Evolutionary conservation across 1,284 basidiomycete genomes (phyloP).

Genomic region (Macrocybe sp.): DNA sequence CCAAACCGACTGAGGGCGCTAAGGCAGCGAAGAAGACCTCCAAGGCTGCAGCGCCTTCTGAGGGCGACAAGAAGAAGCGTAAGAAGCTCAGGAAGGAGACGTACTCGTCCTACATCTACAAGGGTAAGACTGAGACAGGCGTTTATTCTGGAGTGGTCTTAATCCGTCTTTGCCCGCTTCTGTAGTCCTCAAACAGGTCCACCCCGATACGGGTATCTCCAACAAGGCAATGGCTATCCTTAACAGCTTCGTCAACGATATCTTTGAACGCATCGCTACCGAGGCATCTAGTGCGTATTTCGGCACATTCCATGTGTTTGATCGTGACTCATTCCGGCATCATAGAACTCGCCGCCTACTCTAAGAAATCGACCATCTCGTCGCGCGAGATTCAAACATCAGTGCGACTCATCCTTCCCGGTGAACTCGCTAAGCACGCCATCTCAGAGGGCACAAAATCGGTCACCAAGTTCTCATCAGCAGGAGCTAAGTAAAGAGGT

Average conservation of each 20-base stretch:
- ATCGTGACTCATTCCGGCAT: conserved; percentile 2
- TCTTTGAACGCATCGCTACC: conserved; percentile 90
- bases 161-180: conserved; percentile 6
- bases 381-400: conserved; percentile 92
- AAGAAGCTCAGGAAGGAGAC: conserved; percentile 89
- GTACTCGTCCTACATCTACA: conserved; percentile 94
- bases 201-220: conserved; percentile 95
- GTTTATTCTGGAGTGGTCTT: conserved; percentile 5
- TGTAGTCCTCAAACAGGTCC: conserved; percentile 83
- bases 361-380: conserved; percentile 92
- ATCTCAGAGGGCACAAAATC: conserved; percentile 75
- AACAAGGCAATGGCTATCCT: conserved; percentile 97
- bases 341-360: conserved; percentile 83
- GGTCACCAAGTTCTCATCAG: conserved; percentile 62
- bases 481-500: conserved; percentile 46
- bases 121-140: conserved; percentile 46
- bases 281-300: conserved; percentile 74
- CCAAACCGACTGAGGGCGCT: conserved; percentile 62
- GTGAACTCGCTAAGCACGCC: conserved; percentile 80
- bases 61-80: conserved; percentile 85
- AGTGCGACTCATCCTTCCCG: conserved; percentile 87
- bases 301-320: background rate
- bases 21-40: conserved; percentile 87
- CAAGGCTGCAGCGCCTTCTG: conserved; percentile 53
- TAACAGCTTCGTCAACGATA: conserved; percentile 91